Evolutionary conservation across 2,329 filamentous ascomycete genomes (phyloP), one percentile per base, ranked within the genome.

Genomic region (Diaporthe sp.): DNA sequence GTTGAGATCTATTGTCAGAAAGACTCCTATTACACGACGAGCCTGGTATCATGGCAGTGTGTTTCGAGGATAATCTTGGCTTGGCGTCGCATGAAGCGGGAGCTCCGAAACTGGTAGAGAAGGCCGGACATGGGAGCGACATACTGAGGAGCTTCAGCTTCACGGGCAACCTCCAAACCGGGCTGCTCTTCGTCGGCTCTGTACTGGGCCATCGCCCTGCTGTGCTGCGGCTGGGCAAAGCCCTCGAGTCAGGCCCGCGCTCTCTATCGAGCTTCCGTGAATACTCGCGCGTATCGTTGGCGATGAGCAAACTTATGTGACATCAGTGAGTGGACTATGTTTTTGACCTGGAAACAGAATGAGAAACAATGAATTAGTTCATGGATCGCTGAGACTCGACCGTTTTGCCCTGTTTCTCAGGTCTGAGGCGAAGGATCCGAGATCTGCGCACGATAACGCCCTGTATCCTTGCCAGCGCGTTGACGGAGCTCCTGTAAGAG

Each of bases 401-500:
- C 32, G 42, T 19, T n/a, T n/a, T 39, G 25, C 47, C n/a, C 44
- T 27, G 63, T 51, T 53, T 32, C 9, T 8, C 32, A 63, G 10
- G 25, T 63, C 19, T 44, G 59, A 47, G 13, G 47, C 44, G 63
- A 68, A 68, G 63, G 63, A 68, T 68, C 63, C 63, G 47, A 53
- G 63, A 68, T 53, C 63, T 68, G 63, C 63, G 32, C 63, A 68
- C n/a, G 32, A 51, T 25, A 51, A 30, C 12, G 30, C 63, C 47
- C n/a, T 12, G 8, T 7, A 68, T 39, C 63, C 63, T 66, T 68
- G 63, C 47, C 63, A 39, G 47, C 32, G 3, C n/a, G 17, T 5
- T 17, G 32, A 15, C 6, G 30, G 55, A 35, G 35, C 22, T 42
- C 44, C 56, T 63, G 30, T 25, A 51, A 71, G 4, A 39, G 37